Evolutionary conservation across 2,329 filamentous ascomycete species (phyloP).

Genomic region (Penicillium janthinellum): DNA sequence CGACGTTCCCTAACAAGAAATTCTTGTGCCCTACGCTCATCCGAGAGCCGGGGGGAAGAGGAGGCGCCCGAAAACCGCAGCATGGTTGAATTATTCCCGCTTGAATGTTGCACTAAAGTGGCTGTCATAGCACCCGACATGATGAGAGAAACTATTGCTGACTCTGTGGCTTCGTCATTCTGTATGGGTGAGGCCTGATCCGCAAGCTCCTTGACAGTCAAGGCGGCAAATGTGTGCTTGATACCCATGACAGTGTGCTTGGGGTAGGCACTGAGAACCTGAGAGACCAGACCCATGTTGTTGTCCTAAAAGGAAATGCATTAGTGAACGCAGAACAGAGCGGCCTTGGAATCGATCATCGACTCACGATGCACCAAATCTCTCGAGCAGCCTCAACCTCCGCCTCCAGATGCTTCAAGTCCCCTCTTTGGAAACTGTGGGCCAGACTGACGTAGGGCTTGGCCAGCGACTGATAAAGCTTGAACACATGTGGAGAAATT

Average conservation of each 20-base stretch:
- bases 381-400: slow-evolving; percentile 63
- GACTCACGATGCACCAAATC: slow-evolving; percentile 62
- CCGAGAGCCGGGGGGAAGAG: slow-evolving; percentile 36
- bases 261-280: slow-evolving; percentile 71
- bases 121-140: slow-evolving; percentile 54
- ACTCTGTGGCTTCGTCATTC: slow-evolving; percentile 33
- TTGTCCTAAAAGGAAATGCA: slow-evolving; percentile 56
- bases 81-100: slow-evolving; percentile 46
- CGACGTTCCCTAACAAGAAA: slow-evolving; percentile 53
- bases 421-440: slow-evolving; percentile 64
- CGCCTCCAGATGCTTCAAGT: slow-evolving; percentile 61
- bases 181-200: slow-evolving; percentile 35
- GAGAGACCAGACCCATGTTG: slow-evolving; percentile 69
- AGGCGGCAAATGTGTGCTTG: slow-evolving; percentile 68
- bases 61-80: slow-evolving; percentile 54
- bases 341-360: background rate
- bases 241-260: slow-evolving; percentile 75
- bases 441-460: slow-evolving; percentile 73
- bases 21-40: slow-evolving; percentile 40
- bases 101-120: slow-evolving; percentile 48
- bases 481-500: slow-evolving; percentile 56
- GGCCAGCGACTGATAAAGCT: slow-evolving; percentile 59
- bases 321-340: background rate
- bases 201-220: slow-evolving; percentile 56
- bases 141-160: slow-evolving; percentile 50